Conservation (phyloP, 768 basidiomycete species). For the Podaxis rugospora region DNA sequence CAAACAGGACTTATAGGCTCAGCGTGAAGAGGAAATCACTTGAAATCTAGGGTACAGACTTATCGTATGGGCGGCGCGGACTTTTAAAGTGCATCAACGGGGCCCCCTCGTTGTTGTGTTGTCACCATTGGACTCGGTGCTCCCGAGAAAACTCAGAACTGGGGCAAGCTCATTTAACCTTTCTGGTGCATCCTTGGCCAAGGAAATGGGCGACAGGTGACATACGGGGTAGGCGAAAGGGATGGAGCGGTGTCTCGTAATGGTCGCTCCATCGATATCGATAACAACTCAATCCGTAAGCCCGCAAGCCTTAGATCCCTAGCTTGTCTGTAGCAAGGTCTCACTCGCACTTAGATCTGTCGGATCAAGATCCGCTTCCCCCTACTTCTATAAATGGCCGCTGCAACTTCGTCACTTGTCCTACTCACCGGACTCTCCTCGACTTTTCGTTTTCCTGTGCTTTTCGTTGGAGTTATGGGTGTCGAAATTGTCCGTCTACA, state of each 20-base stretch:
- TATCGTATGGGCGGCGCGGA: not conserved
- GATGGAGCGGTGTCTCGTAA: slow-evolving; percentile 14
- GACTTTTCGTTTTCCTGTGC: slow-evolving; percentile 10
- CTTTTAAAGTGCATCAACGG: not conserved
- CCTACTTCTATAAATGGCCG: slow-evolving; percentile 40
- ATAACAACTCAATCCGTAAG: slow-evolving; percentile 18
- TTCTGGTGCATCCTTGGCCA: slow-evolving; percentile 2
- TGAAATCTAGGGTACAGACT: slow-evolving; percentile 1
- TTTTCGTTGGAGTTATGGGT: slow-evolving; percentile 35
- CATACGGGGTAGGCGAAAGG: slow-evolving; percentile 11
- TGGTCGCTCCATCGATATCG: slow-evolving; percentile 23
- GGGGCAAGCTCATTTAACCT: slow-evolving; percentile 6
- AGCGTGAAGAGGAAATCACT: not conserved
- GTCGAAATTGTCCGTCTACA: slow-evolving; percentile 56
- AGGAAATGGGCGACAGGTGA: slow-evolving; percentile 7
- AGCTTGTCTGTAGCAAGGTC: slow-evolving; percentile 6
- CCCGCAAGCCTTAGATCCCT: slow-evolving; percentile 3
- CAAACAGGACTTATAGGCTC: not conserved
- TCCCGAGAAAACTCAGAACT: slow-evolving; percentile 5
- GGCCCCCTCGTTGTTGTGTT: slow-evolving; percentile 10
- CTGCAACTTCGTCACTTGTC: slow-evolving; percentile 31
- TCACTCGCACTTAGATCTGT: slow-evolving; percentile 30
- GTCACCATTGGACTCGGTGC: not conserved
- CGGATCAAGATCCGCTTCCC: slow-evolving; percentile 79
- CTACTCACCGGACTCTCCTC: slow-evolving; percentile 9